Percentiles rank a stretch among this genome's conserved stretches.
Evolutionary conservation across 2,329 filamentous ascomycete species (phyloP).

Genomic region (Chaetomiaceae sp.): DNA sequence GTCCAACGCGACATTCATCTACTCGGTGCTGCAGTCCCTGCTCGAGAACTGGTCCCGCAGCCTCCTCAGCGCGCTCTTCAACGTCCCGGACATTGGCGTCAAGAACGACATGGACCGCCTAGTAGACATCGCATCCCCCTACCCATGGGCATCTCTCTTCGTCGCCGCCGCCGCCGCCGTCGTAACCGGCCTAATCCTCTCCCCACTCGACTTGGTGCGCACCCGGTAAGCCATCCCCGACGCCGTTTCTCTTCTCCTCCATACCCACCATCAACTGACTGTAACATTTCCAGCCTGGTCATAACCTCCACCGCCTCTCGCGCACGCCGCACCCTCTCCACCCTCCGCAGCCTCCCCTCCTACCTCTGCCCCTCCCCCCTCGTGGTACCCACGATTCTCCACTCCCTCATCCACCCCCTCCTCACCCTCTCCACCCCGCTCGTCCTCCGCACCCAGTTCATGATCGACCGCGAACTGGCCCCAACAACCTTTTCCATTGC

Average conservation of each 20-base stretch:
- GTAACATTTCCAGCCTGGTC: constrained; percentile 66
- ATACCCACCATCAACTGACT: background rate
- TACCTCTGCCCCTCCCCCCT: constrained; percentile 68
- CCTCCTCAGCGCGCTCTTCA: constrained; percentile 83
- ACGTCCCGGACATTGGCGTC: constrained; percentile 77
- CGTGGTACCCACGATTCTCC: constrained; percentile 77
- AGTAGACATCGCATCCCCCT: constrained; percentile 67
- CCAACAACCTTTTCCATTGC: constrained; percentile 77
- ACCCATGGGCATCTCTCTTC: constrained; percentile 74
- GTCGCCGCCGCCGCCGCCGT: constrained; percentile 63
- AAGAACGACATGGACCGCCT: constrained; percentile 74
- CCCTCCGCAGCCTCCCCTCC: constrained; percentile 73
- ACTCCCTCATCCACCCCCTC: constrained; percentile 78
- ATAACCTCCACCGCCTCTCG: constrained; percentile 72
- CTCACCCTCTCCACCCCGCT: constrained; percentile 80
- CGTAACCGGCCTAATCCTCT: constrained; percentile 73
- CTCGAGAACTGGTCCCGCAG: constrained; percentile 90
- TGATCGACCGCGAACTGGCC: constrained; percentile 75
- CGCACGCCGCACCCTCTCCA: constrained; percentile 70
- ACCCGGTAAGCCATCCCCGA: constrained; percentile 54
- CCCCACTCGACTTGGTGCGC: constrained; percentile 84
- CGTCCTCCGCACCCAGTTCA: constrained; percentile 76
- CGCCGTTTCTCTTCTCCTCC: background rate
- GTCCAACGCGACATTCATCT: constrained; percentile 88
- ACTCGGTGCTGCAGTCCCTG: constrained; percentile 78